These are phyloP conservation scores for Eucommia ulmoides DNA, from an alignment of 257 asterid genomes.

Conservation along the genomic window DNA sequence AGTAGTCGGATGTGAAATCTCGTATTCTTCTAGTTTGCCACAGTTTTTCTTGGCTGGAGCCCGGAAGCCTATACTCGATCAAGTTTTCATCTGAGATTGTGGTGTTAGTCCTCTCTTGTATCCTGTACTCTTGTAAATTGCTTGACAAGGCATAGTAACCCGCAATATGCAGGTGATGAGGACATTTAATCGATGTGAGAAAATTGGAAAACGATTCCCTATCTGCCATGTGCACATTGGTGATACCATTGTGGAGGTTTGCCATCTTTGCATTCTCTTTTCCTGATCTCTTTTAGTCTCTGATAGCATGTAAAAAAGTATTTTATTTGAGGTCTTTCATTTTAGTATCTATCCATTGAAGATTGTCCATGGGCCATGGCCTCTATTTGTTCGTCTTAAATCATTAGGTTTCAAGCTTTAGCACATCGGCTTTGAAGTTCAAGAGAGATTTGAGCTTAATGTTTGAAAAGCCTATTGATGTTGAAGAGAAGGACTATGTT, in stretches of 20 bases:
- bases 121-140: background rate
- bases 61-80: too few relatives aligned
- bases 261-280: conserved; percentile 14
- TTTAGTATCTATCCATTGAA: background rate
- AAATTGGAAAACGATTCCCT: conserved; percentile 74
- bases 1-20: too few relatives aligned
- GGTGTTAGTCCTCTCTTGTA: background rate
- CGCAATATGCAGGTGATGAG: conserved; percentile 27
- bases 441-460: conserved; percentile 28
- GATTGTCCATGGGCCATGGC: too few relatives aligned
- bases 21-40: too few relatives aligned
- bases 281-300: background rate
- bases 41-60: too few relatives aligned
- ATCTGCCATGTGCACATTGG: conserved; percentile 78
- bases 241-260: conserved; percentile 68
- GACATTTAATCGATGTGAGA: conserved; percentile 58
- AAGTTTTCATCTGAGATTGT: background rate
- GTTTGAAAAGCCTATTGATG: conserved; percentile 44
- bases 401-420: conserved; percentile 75
- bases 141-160: conserved; percentile 35
- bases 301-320: background rate
- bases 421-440: conserved; percentile 45
- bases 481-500: conserved; percentile 50
- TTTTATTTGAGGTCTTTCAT: background rate
- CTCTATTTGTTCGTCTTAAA: conserved; percentile 1